phyloP scores from a whole-genome alignment of 352 stramenopile genomes.

The Globisporangium nodosum region DNA sequence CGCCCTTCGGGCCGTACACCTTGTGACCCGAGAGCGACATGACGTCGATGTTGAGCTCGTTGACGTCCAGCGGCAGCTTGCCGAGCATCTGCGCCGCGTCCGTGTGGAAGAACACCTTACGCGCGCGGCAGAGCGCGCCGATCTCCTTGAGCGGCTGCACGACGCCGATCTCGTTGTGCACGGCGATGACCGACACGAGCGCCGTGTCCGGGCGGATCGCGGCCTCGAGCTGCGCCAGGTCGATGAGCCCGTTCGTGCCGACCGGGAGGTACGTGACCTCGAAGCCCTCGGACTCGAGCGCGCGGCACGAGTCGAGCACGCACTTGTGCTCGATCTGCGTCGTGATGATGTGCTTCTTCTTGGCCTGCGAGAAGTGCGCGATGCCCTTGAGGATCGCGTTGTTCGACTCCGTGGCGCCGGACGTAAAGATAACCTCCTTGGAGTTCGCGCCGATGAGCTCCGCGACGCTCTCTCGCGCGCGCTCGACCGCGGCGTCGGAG shows the following conservation, averaged over 20 bases:
- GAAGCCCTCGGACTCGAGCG: conserved; percentile 96
- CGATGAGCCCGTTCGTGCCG: conserved; percentile 90
- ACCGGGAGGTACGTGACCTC: conserved; percentile 98
- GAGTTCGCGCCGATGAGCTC: conserved; percentile 91
- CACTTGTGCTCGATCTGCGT: conserved; percentile 98
- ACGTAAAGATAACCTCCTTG: conserved; percentile 99
- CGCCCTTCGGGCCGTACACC: conserved; percentile 98
- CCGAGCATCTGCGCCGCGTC: conserved; percentile 98
- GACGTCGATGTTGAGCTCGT: conserved; percentile 98
- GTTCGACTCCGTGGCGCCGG: conserved; percentile 98
- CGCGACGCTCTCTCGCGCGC: conserved; percentile 82
- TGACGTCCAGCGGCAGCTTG: conserved; percentile 97
- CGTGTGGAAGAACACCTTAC: conserved; percentile 98
- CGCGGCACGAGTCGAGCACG: conserved; percentile 97
- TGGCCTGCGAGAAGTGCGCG: conserved; percentile 92
- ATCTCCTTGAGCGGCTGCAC: conserved; percentile 97
- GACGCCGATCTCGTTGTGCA: conserved; percentile 99
- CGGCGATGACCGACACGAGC: conserved; percentile 97
- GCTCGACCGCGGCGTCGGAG: conserved; percentile 94
- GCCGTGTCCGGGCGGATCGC: conserved; percentile 95
- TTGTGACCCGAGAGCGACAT: conserved; percentile 99
- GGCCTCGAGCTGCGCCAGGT: conserved; percentile 92
- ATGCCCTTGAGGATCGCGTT: conserved; percentile 98
- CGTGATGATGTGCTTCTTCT: conserved; percentile 99
- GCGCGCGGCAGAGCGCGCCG: conserved; percentile 87